Conservation (phyloP, 306 rosid species). For the Mucuna pruriens region DNA sequence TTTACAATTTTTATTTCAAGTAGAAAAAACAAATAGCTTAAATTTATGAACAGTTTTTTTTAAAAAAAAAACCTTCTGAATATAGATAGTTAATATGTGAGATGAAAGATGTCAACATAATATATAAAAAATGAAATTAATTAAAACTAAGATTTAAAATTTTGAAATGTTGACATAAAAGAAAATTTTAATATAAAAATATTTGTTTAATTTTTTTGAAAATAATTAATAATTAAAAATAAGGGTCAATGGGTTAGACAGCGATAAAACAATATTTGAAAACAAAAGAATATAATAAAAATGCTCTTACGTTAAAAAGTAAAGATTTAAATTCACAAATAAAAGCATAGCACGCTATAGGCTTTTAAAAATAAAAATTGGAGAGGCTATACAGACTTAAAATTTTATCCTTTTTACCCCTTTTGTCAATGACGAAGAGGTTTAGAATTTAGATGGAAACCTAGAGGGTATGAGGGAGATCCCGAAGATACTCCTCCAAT, state of each 20-base stretch:
- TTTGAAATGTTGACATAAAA: not conserved
- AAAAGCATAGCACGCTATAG: no score
- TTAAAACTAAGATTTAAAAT: not conserved
- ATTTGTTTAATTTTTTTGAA: not conserved
- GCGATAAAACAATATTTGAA: not conserved
- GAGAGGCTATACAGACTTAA: not conserved
- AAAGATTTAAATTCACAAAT: not conserved
- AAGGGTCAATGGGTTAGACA: no score
- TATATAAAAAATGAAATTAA: not conserved
- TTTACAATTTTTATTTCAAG: no score
- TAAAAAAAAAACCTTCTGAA: no score
- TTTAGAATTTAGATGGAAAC: not conserved
- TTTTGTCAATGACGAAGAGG: not conserved
- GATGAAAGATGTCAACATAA: not conserved
- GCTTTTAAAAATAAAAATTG: not conserved
- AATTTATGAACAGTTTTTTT: no score
- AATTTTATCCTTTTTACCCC: not conserved
- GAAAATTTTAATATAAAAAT: not conserved
- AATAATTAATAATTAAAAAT: not conserved
- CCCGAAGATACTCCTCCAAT: not conserved
- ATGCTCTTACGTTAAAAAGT: not conserved
- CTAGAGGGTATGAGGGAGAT: not conserved
- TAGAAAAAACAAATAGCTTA: no score
- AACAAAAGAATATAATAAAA: not conserved
- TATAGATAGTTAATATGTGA: not conserved